These are phyloP conservation scores for Xylaria sp. DNA, from an alignment of 2,329 filamentous ascomycete genomes.

Conservation along the genomic window DNA sequence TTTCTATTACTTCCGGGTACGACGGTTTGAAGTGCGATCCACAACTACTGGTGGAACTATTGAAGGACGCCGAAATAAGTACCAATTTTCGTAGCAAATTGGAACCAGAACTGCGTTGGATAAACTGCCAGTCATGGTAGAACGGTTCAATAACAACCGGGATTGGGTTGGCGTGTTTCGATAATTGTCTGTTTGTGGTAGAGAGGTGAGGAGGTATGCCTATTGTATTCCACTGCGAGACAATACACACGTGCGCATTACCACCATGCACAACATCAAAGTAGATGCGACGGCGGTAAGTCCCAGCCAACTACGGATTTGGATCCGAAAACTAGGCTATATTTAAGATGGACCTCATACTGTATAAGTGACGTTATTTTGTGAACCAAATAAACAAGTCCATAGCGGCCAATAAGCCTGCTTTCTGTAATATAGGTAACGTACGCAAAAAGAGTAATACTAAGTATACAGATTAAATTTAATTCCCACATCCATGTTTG, in stretches of 20 bases:
- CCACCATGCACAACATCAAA: conserved; percentile 26
- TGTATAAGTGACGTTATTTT: not conserved
- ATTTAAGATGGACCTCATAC: conserved; percentile 3
- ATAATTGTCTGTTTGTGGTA: not conserved
- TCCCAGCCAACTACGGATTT: conserved; percentile 17
- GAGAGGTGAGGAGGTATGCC: not conserved
- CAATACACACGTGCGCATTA: conserved; percentile 4
- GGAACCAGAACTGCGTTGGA: conserved; percentile 3
- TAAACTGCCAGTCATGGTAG: not conserved
- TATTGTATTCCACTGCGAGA: not conserved
- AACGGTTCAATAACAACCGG: not conserved
- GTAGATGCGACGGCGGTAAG: conserved; percentile 15
- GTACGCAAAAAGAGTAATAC: not conserved
- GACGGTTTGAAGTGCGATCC: conserved; percentile 18
- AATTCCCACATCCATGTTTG: conserved; percentile 26
- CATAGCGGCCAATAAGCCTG: not conserved
- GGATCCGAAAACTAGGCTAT: conserved; percentile 4
- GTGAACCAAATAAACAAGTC: not conserved
- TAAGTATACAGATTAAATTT: not conserved
- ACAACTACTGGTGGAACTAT: conserved; percentile 30
- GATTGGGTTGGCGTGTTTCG: not conserved
- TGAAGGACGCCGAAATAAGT: conserved; percentile 25
- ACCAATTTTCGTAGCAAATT: conserved; percentile 1
- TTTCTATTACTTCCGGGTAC: conserved; percentile 13
- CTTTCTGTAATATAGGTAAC: not conserved